These are phyloP conservation scores for Mucor racemosus DNA, from an alignment of 371 early-diverging fungal species.

Conservation along the genomic window DNA sequence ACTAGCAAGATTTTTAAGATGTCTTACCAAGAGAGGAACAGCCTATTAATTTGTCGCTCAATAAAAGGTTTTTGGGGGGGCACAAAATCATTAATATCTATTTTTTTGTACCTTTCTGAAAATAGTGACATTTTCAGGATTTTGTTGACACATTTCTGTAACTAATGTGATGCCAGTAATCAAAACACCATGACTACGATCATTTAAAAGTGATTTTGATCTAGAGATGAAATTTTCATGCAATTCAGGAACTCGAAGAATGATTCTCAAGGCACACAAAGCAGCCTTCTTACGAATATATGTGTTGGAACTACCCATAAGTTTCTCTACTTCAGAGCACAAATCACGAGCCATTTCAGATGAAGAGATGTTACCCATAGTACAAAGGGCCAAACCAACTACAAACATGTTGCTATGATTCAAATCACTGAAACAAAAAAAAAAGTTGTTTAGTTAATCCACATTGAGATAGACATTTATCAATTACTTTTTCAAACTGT, in stretches of 20 bases:
- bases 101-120: slow-evolving; percentile 63
- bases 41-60: slow-evolving; percentile 41
- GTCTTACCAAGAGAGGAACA: slow-evolving; percentile 87
- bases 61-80: too few relatives aligned
- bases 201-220: slow-evolving; percentile 79
- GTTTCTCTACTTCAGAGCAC: slow-evolving; percentile 91
- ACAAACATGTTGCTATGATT: slow-evolving; percentile 94
- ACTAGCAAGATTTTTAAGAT: slow-evolving; percentile 86
- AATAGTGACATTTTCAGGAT: slow-evolving; percentile 68
- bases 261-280: slow-evolving; percentile 88
- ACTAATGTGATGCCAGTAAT: slow-evolving; percentile 92
- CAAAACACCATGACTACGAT: slow-evolving; percentile 95
- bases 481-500: slow-evolving; percentile 91
- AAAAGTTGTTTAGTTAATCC: too few relatives aligned
- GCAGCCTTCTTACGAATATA: slow-evolving; percentile 98
- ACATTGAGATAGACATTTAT: too few relatives aligned
- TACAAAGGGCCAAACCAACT: slow-evolving; percentile 94
- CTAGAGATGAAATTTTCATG: slow-evolving; percentile 82
- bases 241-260: slow-evolving; percentile 93
- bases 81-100: too few relatives aligned
- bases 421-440: slow-evolving; percentile 73
- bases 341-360: slow-evolving; percentile 95
- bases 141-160: slow-evolving; percentile 84
- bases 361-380: slow-evolving; percentile 94
- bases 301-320: slow-evolving; percentile 88